phyloP scores from a whole-genome alignment of 352 stramenopile species.

The Phytophthora idaei region DNA sequence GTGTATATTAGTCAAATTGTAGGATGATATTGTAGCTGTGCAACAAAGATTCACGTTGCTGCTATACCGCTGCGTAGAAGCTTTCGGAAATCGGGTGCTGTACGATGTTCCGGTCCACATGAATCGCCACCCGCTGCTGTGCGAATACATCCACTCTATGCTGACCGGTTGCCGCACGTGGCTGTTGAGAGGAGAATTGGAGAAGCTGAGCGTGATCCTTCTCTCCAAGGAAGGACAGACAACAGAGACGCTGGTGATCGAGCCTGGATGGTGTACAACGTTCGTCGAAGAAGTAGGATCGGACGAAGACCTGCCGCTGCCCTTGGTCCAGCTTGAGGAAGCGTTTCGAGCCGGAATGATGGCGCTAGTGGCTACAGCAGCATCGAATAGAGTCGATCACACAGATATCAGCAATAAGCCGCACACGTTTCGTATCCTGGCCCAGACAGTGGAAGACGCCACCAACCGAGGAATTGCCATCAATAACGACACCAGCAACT shows the following conservation, averaged over 20 bases:
- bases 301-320: constrained; percentile 39
- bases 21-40: background rate
- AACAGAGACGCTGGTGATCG: constrained; percentile 58
- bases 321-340: constrained; percentile 63
- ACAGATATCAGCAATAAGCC: constrained; percentile 5
- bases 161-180: constrained; percentile 66
- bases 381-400: constrained; percentile 9
- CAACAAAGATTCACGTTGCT: background rate
- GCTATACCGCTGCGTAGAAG: constrained; percentile 35
- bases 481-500: constrained; percentile 49
- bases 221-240: constrained; percentile 54
- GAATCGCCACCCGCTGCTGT: constrained; percentile 70
- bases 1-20: background rate
- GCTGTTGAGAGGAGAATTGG: constrained; percentile 62
- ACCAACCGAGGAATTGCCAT: constrained; percentile 41
- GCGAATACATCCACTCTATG: constrained; percentile 83
- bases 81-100: constrained; percentile 65
- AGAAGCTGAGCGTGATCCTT: constrained; percentile 69
- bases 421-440: constrained; percentile 74
- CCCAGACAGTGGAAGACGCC: constrained; percentile 61
- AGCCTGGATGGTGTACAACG: constrained; percentile 44
- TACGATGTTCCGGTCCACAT: constrained; percentile 86
- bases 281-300: constrained; percentile 20
- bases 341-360: constrained; percentile 67
- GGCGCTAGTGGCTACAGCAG: constrained; percentile 47